A percentile compares a stretch with the other conserved stretches of the same genome.
Evolutionary conservation across 768 basidiomycete genomes (phyloP).

Genomic region (Phaeotremella skinneri): DNA sequence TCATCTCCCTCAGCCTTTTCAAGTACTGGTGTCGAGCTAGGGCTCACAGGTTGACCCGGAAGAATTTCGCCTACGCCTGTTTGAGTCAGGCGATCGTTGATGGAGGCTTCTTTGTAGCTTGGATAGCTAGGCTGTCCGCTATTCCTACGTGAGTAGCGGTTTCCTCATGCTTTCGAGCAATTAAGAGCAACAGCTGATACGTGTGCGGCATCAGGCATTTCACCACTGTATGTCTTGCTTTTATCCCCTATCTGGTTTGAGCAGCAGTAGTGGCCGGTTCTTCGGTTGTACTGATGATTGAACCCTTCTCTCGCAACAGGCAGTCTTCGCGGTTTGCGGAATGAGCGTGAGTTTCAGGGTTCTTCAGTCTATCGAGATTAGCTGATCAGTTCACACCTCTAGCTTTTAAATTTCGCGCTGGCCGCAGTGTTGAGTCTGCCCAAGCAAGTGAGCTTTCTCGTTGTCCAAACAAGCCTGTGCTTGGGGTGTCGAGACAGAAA

Average conservation of each 20-base stretch:
- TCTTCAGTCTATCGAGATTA: slow-evolving; percentile 10
- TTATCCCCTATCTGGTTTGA: neutral
- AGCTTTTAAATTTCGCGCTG: slow-evolving; percentile 67
- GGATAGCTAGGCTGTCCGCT: slow-evolving; percentile 36
- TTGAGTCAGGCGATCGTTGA: slow-evolving; percentile 67
- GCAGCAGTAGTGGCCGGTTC: neutral
- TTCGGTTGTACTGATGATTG: no score
- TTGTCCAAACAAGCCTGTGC: neutral
- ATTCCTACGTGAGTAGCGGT: slow-evolving; percentile 36
- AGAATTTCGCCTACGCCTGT: slow-evolving; percentile 57
- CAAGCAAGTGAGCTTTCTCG: slow-evolving; percentile 66
- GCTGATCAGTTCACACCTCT: slow-evolving; percentile 14
- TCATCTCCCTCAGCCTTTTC: slow-evolving; percentile 59
- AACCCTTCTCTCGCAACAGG: slow-evolving; percentile 56
- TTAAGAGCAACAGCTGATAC: slow-evolving; percentile 65
- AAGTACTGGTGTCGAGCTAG: slow-evolving; percentile 72
- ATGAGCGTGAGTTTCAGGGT: slow-evolving; percentile 55
- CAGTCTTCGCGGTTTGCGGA: slow-evolving; percentile 83
- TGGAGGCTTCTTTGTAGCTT: slow-evolving; percentile 69
- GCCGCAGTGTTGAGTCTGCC: slow-evolving; percentile 81
- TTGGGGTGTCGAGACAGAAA: neutral
- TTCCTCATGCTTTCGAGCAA: neutral
- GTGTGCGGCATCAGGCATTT: slow-evolving; percentile 79
- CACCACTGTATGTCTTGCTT: slow-evolving; percentile 69
- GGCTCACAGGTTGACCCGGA: slow-evolving; percentile 69